Evolutionary conservation across 1,284 basidiomycete species (phyloP), one percentile per base, ranked within the genome.

Genomic region (Ceratobasidium papillatum): DNA sequence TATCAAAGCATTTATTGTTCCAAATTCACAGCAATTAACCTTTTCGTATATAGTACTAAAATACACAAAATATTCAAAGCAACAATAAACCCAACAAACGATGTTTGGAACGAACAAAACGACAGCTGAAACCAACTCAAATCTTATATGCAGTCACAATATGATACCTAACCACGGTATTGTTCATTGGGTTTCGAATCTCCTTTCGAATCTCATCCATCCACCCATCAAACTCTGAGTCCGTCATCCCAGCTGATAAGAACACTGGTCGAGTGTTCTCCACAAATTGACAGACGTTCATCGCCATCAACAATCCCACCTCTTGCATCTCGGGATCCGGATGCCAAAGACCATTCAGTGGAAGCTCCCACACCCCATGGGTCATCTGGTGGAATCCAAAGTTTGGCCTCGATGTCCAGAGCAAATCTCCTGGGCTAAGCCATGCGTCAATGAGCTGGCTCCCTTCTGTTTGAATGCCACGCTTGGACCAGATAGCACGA

Each of bases 161-260:
- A 52, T 69, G 65, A n/a, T 69, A 69, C 25, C 65, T 36, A 27
- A 69, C 45, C 12, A 69, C 38, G 2, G 52, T 36, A 22, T 54
- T 43, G n/a, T 69, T 69, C 65, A 69, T 69, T n/a, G 65, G 65
- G n/a, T 69, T 36, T 25, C 65, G 51, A 12, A 69, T 69, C 51
- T 69, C 65, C 36, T 25, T 51, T 12, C 38, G 49, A n/a, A 69
- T 58, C 2, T 38, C 52, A 11, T 69, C 51, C 2, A 54, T 1
- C 65, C 65, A 69, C 47, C 45, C 52, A 19, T 69, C 52, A 45
- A 56, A 58, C 22, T 69, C 65, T 11, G 22, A 22, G 12, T 69
- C 22, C 3, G 52, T 38, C 32, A 58, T 27, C 22, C 52, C 65
- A 41, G 49, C 3, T n/a, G 65, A 56, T 19, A 69, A 45, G 30